A percentile compares a stretch with the other conserved stretches of the same genome.
Evolutionary conservation across 106 monocot genomes (phyloP).

Genomic region (Vanilla planifolia): DNA sequence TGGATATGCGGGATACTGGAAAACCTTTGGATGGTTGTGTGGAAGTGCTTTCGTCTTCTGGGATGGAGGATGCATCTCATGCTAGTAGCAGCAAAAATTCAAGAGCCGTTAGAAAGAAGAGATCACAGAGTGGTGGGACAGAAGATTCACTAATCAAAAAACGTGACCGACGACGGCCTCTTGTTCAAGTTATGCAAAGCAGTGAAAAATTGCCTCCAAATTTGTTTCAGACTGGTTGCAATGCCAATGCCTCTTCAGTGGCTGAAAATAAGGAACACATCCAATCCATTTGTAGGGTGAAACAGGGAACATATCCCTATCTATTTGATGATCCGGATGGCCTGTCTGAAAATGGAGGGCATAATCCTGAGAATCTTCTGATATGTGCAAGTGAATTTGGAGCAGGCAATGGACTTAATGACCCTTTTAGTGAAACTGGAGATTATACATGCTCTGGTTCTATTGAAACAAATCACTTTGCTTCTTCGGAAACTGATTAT

Average conservation of each 20-base stretch:
- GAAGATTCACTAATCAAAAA: constrained; percentile 63
- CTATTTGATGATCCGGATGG: constrained; percentile 33
- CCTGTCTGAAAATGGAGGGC: constrained; percentile 27
- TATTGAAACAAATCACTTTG: constrained; percentile 12
- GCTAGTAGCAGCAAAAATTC: constrained; percentile 23
- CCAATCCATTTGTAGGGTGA: constrained; percentile 15
- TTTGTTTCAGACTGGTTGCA: constrained; percentile 18
- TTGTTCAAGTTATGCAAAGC: constrained; percentile 69
- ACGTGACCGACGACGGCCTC: constrained; percentile 57
- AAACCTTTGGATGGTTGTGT: constrained; percentile 21
- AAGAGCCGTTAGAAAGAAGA: constrained; percentile 38
- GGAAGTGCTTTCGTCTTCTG: constrained; percentile 15
- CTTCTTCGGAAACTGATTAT: constrained; percentile 28
- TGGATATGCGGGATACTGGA: constrained; percentile 17
- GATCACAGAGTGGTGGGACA: constrained; percentile 22
- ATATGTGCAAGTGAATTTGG: constrained; percentile 18
- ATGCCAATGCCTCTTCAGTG: constrained; percentile 6
- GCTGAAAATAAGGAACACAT: constrained; percentile 18
- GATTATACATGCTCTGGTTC: constrained; percentile 39
- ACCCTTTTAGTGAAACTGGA: constrained; percentile 22
- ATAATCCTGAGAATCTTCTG: constrained; percentile 35
- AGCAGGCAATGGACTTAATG: constrained; percentile 17
- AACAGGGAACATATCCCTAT: constrained; percentile 30
- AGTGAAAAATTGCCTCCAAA: constrained; percentile 48
- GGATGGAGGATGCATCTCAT: constrained; percentile 18